A percentile compares a stretch with the other conserved stretches of the same genome.
phyloP scores from a whole-genome alignment of 805 yeast species.

The Zygosaccharomyces kombuchaensis region DNA sequence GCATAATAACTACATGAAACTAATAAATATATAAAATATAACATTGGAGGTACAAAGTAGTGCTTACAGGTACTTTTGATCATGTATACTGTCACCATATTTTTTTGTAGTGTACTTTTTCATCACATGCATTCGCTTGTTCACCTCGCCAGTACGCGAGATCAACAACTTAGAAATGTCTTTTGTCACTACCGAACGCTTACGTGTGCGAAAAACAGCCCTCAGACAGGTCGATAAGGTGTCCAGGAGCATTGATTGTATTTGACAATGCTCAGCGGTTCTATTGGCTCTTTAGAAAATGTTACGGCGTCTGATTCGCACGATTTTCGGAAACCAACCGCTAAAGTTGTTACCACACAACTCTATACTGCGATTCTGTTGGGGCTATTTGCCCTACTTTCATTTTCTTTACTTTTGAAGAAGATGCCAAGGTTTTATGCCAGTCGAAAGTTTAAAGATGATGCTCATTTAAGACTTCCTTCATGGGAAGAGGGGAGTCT shows the following conservation, averaged over 20 bases:
- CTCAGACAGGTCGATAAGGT: too few relatives aligned
- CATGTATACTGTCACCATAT: too few relatives aligned
- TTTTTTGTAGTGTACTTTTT: neutral
- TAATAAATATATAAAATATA: too few relatives aligned
- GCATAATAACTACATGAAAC: constrained; percentile 41
- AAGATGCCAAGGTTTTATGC: constrained; percentile 80
- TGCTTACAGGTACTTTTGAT: neutral
- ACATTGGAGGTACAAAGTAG: neutral
- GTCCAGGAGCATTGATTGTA: neutral
- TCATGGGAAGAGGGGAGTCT: constrained; percentile 42
- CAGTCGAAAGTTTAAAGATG: constrained; percentile 51
- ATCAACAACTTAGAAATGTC: neutral
- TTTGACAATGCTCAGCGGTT: neutral
- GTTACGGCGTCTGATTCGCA: constrained; percentile 11
- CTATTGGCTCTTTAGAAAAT: neutral
- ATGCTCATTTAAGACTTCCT: constrained; percentile 28
- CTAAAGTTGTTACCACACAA: constrained; percentile 73
- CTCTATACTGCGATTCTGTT: constrained; percentile 60
- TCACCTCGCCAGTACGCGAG: neutral
- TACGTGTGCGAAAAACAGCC: neutral
- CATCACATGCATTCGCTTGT: neutral
- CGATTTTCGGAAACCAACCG: constrained; percentile 37
- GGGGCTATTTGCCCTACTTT: constrained; percentile 63
- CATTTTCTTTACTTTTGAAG: constrained; percentile 67
- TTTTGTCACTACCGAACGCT: neutral